Conservation (phyloP, 1,139 yeast genomes). For the Scheffersomyces stambukii region DNA sequence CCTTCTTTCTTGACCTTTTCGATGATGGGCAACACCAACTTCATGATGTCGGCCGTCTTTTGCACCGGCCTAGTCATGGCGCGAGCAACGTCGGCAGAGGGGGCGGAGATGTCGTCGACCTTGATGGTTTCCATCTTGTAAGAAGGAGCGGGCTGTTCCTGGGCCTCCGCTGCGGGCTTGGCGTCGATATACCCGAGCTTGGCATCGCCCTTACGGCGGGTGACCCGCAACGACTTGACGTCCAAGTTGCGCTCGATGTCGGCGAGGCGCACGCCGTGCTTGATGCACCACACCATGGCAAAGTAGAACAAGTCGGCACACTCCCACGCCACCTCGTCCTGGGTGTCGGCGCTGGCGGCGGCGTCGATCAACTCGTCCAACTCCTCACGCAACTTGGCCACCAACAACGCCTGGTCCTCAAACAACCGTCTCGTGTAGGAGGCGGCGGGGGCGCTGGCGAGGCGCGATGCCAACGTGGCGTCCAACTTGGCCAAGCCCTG, state of each 20-base stretch:
- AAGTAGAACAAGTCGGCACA: slow-evolving; percentile 94
- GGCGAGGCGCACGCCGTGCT: slow-evolving; percentile 70
- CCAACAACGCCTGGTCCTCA: slow-evolving; percentile 65
- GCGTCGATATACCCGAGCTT: slow-evolving; percentile 61
- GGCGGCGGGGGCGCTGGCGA: slow-evolving; percentile 72
- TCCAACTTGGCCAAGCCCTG: slow-evolving; percentile 66
- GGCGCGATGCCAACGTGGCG: slow-evolving; percentile 52
- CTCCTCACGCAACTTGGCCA: slow-evolving; percentile 91
- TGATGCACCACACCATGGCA: slow-evolving; percentile 80
- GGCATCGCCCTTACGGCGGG: slow-evolving; percentile 95
- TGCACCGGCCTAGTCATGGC: slow-evolving; percentile 88
- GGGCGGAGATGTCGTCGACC: slow-evolving; percentile 33
- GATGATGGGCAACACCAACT: slow-evolving; percentile 84
- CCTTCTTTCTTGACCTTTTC: slow-evolving; percentile 74
- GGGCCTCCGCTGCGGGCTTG: slow-evolving; percentile 15
- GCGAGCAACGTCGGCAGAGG: slow-evolving; percentile 44
- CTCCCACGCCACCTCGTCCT: slow-evolving; percentile 85
- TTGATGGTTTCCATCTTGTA: slow-evolving; percentile 64
- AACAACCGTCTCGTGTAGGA: slow-evolving; percentile 90
- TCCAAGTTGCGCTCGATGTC: slow-evolving; percentile 86
- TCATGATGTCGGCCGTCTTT: slow-evolving; percentile 87
- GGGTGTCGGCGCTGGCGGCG: slow-evolving; percentile 36
- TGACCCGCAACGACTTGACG: slow-evolving; percentile 76
- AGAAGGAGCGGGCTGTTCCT: slow-evolving; percentile 3
- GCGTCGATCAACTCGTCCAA: slow-evolving; percentile 96